Evolutionary conservation across 768 basidiomycete species (phyloP), one percentile per base, ranked within the genome.

Genomic region (Lactarius vividus): DNA sequence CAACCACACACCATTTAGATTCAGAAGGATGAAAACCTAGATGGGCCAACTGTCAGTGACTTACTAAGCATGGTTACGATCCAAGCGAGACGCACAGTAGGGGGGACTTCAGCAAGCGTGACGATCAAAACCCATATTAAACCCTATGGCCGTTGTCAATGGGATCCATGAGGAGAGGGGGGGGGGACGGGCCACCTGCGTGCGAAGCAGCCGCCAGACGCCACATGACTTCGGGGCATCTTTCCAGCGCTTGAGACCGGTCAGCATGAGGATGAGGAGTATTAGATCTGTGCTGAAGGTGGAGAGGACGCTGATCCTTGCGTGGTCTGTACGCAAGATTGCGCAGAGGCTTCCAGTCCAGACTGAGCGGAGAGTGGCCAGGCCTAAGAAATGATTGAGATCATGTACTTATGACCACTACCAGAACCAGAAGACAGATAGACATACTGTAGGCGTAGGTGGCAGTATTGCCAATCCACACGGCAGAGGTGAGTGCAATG

Each of bases 221-320:
- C 60, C 59, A 35, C 18, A 4, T 42, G 9, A 9, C n/a, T 53
- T 16, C 1, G 44, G 39, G n/a, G 29, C 23, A 11, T n/a, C 8
- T 57, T 56, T 52, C 64, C 67, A 66, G 39, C 64, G 67, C 29
- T 58, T 28, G 37, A 68, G 63, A 26, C 67, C 67, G 3, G 18
- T 11, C 3, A 65, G 55, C 67, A 68, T 65, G 23, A 68, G 67
- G 29, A 35, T 13, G 18, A 68, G 59, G 28, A 65, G 67, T 11
- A 61, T 39, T 15, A 65, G 8, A 55, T 68, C 67, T 10, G 55
- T 61, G 23, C 42, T 9, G 26, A 68, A 23, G 5, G 67, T 61
- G 7, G 46, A 55, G 37, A 68, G 8, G 29, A 68, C 15, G 29
- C n/a, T 23, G 23, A 39, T 57, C 64, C 28, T 37, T 26, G 16